Conservation (phyloP, 139 green algal genomes). For the Chlorella sp. region DNA sequence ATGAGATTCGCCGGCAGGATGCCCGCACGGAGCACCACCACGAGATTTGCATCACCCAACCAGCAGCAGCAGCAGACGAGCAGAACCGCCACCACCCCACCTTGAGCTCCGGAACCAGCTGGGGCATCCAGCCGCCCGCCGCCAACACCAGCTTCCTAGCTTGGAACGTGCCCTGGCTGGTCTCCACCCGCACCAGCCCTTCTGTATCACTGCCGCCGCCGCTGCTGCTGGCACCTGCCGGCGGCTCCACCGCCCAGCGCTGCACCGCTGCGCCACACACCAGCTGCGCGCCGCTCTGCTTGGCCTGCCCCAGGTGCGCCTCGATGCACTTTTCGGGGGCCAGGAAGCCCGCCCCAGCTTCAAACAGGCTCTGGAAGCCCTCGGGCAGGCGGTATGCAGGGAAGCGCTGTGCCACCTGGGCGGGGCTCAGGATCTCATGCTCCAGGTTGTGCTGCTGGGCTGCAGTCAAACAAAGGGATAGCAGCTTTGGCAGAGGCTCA, state of each 20-base stretch:
- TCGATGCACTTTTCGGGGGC: conserved; percentile 70
- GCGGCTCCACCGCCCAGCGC: conserved; percentile 37
- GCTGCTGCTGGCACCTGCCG: background rate
- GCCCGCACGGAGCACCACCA: too few relatives aligned
- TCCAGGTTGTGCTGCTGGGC: conserved; percentile 45
- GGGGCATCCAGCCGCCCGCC: conserved; percentile 72
- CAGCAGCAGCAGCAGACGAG: background rate
- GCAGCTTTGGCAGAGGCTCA: too few relatives aligned
- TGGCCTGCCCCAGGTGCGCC: conserved; percentile 48
- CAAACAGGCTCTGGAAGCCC: conserved; percentile 58
- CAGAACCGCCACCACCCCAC: conserved; percentile 29
- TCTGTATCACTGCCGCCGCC: background rate
- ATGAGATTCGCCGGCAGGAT: too few relatives aligned
- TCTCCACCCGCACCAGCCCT: background rate
- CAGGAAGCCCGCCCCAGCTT: conserved; percentile 75
- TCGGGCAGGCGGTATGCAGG: conserved; percentile 60
- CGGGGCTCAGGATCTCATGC: conserved; percentile 68
- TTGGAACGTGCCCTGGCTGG: background rate
- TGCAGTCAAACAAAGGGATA: too few relatives aligned
- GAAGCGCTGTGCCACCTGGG: conserved; percentile 59
- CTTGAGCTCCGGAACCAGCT: conserved; percentile 75
- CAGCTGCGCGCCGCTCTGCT: conserved; percentile 45
- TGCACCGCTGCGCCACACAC: conserved; percentile 22
- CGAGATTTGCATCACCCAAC: background rate
- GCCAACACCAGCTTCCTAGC: conserved; percentile 61